Percentiles rank a stretch among this genome's conserved stretches.
Conservation (phyloP, 768 basidiomycete genomes). For the Tylopilus rubrobrunneus region DNA sequence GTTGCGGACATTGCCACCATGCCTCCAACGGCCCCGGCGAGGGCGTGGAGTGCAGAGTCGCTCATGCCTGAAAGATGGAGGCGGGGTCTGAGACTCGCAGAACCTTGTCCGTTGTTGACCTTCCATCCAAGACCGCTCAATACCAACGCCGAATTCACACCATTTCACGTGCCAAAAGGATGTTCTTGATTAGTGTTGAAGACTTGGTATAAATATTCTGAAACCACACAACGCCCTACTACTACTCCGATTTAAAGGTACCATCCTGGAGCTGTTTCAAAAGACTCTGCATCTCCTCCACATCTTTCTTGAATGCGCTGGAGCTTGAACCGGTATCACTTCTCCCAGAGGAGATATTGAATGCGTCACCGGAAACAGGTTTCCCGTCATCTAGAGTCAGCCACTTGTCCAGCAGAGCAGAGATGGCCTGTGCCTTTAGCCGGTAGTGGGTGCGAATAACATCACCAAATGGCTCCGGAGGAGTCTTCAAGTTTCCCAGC, state of each 20-base stretch:
- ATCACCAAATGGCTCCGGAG: slow-evolving; percentile 82
- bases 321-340: slow-evolving; percentile 42
- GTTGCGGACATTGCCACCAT: slow-evolving; percentile 88
- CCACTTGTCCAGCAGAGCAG: slow-evolving; percentile 77
- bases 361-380: slow-evolving; percentile 53
- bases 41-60: slow-evolving; percentile 81
- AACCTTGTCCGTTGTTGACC: not conserved
- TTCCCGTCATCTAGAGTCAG: slow-evolving; percentile 70
- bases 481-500: slow-evolving; percentile 76
- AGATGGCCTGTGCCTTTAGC: slow-evolving; percentile 70
- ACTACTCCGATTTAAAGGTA: slow-evolving; percentile 13
- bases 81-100: not conserved
- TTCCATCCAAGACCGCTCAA: not conserved
- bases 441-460: slow-evolving; percentile 90
- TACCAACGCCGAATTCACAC: not conserved
- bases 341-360: slow-evolving; percentile 31
- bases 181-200: not conserved
- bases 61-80: slow-evolving; percentile 38
- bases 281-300: slow-evolving; percentile 64
- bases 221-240: not conserved
- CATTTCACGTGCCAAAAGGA: not conserved
- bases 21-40: slow-evolving; percentile 89
- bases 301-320: slow-evolving; percentile 64
- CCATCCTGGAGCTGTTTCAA: slow-evolving; percentile 44
- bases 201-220: not conserved